Evolutionary conservation across 495 filamentous ascomycete genomes (phyloP).

Genomic region (Lindgomyces ingoldianus): DNA sequence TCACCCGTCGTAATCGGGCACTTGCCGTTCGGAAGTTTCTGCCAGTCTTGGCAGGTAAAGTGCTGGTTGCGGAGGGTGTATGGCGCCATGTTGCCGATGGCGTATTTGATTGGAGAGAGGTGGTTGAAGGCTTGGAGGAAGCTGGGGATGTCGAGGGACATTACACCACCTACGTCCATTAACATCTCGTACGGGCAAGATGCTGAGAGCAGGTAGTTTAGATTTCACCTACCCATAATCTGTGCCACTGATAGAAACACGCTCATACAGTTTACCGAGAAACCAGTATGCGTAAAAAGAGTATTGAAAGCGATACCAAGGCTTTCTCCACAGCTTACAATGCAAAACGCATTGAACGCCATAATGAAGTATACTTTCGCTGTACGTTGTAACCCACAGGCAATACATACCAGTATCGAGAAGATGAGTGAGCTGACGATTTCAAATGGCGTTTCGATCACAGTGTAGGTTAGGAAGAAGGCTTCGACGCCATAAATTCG

Average conservation of each 20-base stretch:
- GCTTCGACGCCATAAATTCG: conserved; percentile 65
- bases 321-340: conserved; percentile 71
- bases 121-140: conserved; percentile 70
- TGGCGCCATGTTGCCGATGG: conserved; percentile 61
- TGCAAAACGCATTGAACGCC: conserved; percentile 67
- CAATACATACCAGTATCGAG: conserved; percentile 58
- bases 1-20: conserved; percentile 64
- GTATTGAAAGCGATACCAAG: conserved; percentile 81
- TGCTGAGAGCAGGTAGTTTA: not conserved
- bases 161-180: conserved; percentile 53
- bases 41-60: conserved; percentile 61
- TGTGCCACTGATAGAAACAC: conserved; percentile 65
- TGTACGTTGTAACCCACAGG: conserved; percentile 63
- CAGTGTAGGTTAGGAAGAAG: conserved; percentile 68
- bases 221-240: conserved; percentile 54
- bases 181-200: not conserved
- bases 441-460: conserved; percentile 69
- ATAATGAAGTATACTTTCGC: conserved; percentile 64
- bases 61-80: conserved; percentile 57
- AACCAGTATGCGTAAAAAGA: conserved; percentile 70
- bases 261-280: conserved; percentile 68
- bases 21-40: conserved; percentile 56
- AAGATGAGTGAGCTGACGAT: conserved; percentile 64
- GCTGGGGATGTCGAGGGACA: conserved; percentile 64
- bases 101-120: conserved; percentile 68